Conservation (phyloP, 202 grass and related monocot species). For the Musa balbisiana region DNA sequence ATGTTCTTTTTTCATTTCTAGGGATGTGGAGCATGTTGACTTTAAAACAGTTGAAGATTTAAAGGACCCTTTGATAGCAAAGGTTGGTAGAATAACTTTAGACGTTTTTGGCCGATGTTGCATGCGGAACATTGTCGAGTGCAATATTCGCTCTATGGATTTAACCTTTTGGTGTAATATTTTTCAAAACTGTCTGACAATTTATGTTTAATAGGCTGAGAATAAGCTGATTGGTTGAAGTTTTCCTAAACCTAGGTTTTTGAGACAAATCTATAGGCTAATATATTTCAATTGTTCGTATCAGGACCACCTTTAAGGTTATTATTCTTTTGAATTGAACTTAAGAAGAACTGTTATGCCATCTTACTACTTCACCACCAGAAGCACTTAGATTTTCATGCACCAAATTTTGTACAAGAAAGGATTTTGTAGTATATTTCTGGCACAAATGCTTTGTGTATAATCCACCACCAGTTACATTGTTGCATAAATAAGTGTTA, state of each 20-base stretch:
- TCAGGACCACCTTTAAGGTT: neutral
- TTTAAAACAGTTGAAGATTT: slow-evolving; percentile 64
- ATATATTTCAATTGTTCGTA: neutral
- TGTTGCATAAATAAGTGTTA: too few relatives aligned
- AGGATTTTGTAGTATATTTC: too few relatives aligned
- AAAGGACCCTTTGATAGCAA: slow-evolving; percentile 83
- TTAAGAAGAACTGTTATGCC: neutral
- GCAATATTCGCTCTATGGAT: neutral
- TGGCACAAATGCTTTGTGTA: too few relatives aligned
- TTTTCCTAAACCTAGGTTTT: too few relatives aligned
- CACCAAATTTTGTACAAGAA: too few relatives aligned
- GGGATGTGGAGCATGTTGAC: slow-evolving; percentile 57
- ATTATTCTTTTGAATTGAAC: neutral
- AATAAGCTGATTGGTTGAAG: neutral
- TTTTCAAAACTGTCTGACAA: neutral
- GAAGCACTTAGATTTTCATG: neutral
- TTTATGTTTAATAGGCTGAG: neutral
- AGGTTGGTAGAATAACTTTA: slow-evolving; percentile 34
- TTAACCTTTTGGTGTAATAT: neutral
- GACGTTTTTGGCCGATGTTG: too few relatives aligned
- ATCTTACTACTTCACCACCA: neutral
- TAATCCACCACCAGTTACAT: too few relatives aligned
- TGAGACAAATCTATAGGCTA: too few relatives aligned
- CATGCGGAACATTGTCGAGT: neutral
- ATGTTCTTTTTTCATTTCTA: slow-evolving; percentile 28